These are phyloP conservation scores for Benincasa hispida DNA, from an alignment of 306 rosid species.

Conservation along the genomic window DNA sequence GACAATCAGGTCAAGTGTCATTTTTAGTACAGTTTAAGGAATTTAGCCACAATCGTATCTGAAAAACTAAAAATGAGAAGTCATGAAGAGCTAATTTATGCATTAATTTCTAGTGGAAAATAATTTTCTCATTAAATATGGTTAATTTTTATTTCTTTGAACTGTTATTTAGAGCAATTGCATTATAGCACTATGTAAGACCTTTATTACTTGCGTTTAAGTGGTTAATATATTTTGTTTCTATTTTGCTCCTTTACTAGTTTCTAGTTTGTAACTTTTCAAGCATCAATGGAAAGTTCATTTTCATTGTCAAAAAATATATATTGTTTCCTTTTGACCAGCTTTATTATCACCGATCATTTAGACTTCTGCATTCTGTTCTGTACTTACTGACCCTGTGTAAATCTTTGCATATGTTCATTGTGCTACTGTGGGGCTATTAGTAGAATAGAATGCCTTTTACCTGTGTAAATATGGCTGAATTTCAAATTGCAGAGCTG, in stretches of 20 bases:
- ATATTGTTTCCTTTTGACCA: background rate
- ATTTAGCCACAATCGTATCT: background rate
- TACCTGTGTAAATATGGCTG: background rate
- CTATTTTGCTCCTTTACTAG: background rate
- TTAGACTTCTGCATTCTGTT: background rate
- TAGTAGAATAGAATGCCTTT: background rate
- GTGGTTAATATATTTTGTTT: background rate
- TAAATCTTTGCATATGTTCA: background rate
- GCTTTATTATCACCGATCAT: background rate
- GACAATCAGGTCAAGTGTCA: background rate
- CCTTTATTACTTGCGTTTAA: background rate
- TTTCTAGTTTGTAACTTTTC: background rate
- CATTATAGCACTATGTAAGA: background rate
- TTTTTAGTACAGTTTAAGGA: background rate
- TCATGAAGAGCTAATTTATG: background rate
- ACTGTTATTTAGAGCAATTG: background rate
- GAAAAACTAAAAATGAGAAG: background rate
- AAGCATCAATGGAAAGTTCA: background rate
- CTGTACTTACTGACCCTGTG: background rate
- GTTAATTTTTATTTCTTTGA: background rate
- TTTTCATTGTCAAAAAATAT: background rate
- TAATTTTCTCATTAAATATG: background rate
- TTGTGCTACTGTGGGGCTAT: background rate
- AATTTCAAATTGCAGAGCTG: background rate
- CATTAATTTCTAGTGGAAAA: background rate